These are phyloP conservation scores for Phytopythium mirpurense DNA, from an alignment of 352 stramenopile genomes.

Conservation along the genomic window DNA sequence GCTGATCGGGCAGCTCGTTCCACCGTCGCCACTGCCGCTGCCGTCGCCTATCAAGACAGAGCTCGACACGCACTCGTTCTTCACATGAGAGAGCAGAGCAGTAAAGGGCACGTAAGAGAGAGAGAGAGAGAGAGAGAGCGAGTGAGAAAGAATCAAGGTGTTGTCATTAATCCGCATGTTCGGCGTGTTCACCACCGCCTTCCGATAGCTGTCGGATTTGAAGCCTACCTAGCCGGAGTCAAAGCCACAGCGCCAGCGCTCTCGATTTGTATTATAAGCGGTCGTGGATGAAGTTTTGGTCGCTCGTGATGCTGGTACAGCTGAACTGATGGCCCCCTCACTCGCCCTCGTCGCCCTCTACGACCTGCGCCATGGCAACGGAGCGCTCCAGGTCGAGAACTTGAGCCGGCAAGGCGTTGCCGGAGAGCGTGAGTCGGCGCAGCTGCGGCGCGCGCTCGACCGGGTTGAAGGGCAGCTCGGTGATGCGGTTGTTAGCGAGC, in stretches of 20 bases:
- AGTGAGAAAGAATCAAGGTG: too few relatives aligned
- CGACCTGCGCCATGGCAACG: conserved; percentile 47
- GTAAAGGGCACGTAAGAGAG: too few relatives aligned
- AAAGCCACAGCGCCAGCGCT: too few relatives aligned
- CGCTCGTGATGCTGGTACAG: too few relatives aligned
- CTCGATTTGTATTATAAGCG: too few relatives aligned
- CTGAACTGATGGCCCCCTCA: conserved; percentile 13
- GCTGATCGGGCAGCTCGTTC: conserved; percentile 16
- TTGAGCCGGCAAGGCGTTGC: conserved; percentile 58
- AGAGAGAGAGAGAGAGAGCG: too few relatives aligned
- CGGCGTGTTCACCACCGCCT: too few relatives aligned
- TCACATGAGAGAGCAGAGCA: conserved; percentile 70
- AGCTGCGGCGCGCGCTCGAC: conserved; percentile 62
- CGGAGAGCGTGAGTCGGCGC: conserved; percentile 72
- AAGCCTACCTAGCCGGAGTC: too few relatives aligned
- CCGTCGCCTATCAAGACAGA: conserved; percentile 83
- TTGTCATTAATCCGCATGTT: too few relatives aligned
- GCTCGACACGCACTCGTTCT: conserved; percentile 82
- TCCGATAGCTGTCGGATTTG: too few relatives aligned
- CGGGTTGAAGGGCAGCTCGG: conserved; percentile 75
- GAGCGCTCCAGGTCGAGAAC: conserved; percentile 60
- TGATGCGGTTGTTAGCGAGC: conserved; percentile 81
- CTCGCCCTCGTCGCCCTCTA: conserved; percentile 38
- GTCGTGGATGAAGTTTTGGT: too few relatives aligned
- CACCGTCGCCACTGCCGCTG: conserved; percentile 47